A percentile compares a stretch with the other conserved stretches of the same genome.
Evolutionary conservation across 371 early-diverging fungal genomes (phyloP).

Genomic region (Capniomyces stellatus): DNA sequence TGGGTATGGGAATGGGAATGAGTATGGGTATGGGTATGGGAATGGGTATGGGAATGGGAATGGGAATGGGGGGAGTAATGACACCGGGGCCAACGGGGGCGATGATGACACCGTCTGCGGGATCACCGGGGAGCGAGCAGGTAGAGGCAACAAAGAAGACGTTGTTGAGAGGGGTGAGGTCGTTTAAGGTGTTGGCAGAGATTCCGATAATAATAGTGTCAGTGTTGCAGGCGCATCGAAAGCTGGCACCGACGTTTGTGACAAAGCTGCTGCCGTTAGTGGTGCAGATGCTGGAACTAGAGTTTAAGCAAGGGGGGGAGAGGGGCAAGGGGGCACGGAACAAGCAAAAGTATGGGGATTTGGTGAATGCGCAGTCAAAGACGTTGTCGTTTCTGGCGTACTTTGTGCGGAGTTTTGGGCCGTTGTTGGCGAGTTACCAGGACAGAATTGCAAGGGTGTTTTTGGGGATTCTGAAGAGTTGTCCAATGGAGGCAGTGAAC

Average conservation of each 20-base stretch:
- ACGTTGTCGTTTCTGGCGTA: slow-evolving; percentile 93
- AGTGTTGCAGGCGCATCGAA: slow-evolving; percentile 69
- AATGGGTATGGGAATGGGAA: slow-evolving; percentile 27
- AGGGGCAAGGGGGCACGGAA: not conserved
- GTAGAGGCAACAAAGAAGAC: slow-evolving; percentile 40
- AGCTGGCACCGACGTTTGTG: slow-evolving; percentile 59
- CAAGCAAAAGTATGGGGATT: slow-evolving; percentile 12
- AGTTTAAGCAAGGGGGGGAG: slow-evolving; percentile 4
- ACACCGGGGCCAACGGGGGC: slow-evolving; percentile 28
- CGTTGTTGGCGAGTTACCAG: slow-evolving; percentile 49
- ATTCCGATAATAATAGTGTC: slow-evolving; percentile 95
- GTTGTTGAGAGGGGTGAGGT: slow-evolving; percentile 51
- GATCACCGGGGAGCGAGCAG: slow-evolving; percentile 54
- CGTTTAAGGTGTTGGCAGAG: slow-evolving; percentile 94
- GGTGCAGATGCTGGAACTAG: slow-evolving; percentile 31
- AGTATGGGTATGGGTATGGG: not conserved
- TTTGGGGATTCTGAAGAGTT: slow-evolving; percentile 68
- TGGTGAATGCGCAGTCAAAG: slow-evolving; percentile 32
- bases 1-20: slow-evolving; percentile 29
- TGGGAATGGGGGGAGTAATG: slow-evolving; percentile 5
- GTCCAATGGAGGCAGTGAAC: slow-evolving; percentile 83
- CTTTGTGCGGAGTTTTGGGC: slow-evolving; percentile 62
- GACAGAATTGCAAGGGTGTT: slow-evolving; percentile 73
- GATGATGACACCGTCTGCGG: slow-evolving; percentile 48
- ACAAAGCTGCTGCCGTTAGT: slow-evolving; percentile 75